Percentiles rank a stretch among this genome's conserved stretches.
Evolutionary conservation across 441 rosid genomes (phyloP).

Genomic region (Arabidopsis hybrid): DNA sequence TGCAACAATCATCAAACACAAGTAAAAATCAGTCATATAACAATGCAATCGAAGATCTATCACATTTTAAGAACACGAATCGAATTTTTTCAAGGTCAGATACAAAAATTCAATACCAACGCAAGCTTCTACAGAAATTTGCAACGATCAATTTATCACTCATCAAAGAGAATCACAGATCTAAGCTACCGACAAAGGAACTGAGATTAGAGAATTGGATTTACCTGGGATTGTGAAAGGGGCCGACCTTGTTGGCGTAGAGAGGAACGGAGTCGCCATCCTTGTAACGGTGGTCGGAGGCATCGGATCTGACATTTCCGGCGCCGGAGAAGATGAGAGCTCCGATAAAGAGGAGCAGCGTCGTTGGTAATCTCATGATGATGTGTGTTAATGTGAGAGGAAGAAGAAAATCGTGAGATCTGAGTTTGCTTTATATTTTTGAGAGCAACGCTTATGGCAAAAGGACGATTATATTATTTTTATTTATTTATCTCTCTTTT

Average conservation of each 20-base stretch:
- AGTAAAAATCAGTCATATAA: constrained; percentile 2
- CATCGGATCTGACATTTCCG: constrained; percentile 49
- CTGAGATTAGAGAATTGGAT: neutral
- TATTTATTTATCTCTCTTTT: neutral
- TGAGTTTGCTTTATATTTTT: constrained; percentile 38
- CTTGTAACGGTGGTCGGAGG: constrained; percentile 57
- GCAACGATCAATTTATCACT: constrained; percentile 1
- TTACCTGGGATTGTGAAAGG: constrained; percentile 61
- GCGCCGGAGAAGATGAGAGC: constrained; percentile 42
- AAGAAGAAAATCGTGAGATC: constrained; percentile 27
- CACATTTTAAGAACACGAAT: neutral
- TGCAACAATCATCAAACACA: constrained; percentile 42
- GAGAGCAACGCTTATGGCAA: neutral
- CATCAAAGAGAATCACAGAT: constrained; percentile 1
- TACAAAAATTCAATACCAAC: neutral
- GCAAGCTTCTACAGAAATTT: neutral
- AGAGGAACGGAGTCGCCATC: constrained; percentile 55
- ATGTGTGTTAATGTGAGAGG: constrained; percentile 15
- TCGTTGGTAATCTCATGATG: constrained; percentile 27
- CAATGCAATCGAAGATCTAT: neutral
- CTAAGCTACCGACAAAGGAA: constrained; percentile 12
- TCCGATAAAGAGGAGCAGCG: constrained; percentile 39
- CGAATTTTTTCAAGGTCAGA: constrained; percentile 7
- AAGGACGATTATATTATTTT: neutral
- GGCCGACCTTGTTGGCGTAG: constrained; percentile 63